phyloP scores from a whole-genome alignment of 2,329 filamentous ascomycete species.

The Colletotrichum simmondsii region DNA sequence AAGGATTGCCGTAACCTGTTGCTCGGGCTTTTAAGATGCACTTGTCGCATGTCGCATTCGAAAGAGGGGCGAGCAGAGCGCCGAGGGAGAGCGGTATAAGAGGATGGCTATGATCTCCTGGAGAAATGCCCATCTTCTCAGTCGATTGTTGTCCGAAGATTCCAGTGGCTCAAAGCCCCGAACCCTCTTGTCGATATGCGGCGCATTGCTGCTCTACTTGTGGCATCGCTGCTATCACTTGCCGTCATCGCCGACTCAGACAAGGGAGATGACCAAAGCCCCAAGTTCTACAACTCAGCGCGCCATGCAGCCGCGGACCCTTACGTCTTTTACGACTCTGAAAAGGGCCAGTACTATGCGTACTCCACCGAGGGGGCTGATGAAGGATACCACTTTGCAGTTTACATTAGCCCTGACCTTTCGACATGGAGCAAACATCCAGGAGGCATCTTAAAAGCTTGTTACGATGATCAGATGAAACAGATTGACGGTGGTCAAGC shows the following conservation, averaged over 20 bases:
- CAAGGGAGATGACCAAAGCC: conserved; percentile 4
- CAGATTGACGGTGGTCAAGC: conserved; percentile 44
- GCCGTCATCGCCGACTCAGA: neutral
- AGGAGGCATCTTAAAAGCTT: conserved; percentile 46
- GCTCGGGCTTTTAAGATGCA: neutral
- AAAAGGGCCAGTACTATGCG: conserved; percentile 44
- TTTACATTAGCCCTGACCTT: conserved; percentile 49
- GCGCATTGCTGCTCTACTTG: neutral
- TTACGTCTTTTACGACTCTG: conserved; percentile 44
- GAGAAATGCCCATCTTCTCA: neutral
- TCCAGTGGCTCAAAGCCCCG: neutral
- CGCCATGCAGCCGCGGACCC: conserved; percentile 46
- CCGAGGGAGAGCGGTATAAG: conserved; percentile 10
- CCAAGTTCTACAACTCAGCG: conserved; percentile 48
- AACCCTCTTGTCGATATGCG: conserved; percentile 4
- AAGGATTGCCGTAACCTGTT: neutral
- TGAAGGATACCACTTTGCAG: conserved; percentile 44
- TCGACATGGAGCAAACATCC: conserved; percentile 47
- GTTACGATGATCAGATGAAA: conserved; percentile 43
- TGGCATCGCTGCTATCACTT: neutral
- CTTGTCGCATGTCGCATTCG: neutral
- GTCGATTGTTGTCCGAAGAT: neutral
- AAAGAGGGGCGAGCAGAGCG: conserved; percentile 13
- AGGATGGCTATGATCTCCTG: neutral
- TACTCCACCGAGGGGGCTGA: conserved; percentile 50